Evolutionary conservation across 2,329 filamentous ascomycete genomes (phyloP).

Genomic region (Colletotrichum tabaci): DNA sequence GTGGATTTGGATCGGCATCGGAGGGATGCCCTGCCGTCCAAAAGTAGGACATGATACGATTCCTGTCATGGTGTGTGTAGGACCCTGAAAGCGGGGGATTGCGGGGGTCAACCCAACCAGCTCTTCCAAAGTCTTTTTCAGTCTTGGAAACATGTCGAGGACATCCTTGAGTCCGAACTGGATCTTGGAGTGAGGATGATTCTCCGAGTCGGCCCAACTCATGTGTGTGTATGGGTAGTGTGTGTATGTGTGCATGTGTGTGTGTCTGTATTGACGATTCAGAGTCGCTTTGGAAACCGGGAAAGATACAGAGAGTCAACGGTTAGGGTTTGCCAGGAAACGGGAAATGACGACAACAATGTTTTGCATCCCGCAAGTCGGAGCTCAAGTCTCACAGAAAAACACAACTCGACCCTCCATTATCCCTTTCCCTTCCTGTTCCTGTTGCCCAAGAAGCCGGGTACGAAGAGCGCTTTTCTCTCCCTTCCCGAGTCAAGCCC

Average conservation of each 20-base stretch:
- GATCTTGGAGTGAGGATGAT: constrained; percentile 11
- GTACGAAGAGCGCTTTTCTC: not conserved
- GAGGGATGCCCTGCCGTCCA: constrained; percentile 82
- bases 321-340: constrained; percentile 32
- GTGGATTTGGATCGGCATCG: constrained; percentile 87
- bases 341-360: constrained; percentile 34
- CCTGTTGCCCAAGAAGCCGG: constrained; percentile 1
- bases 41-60: constrained; percentile 88
- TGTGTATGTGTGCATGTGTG: no score
- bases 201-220: constrained; percentile 17
- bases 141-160: constrained; percentile 20
- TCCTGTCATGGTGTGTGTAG: constrained; percentile 80
- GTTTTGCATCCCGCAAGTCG: constrained; percentile 31
- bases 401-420: not conserved
- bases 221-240: not conserved
- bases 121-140: not conserved
- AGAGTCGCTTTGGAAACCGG: not conserved
- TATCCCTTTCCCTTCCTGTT: not conserved
- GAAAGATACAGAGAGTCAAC: not conserved
- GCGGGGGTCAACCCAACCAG: constrained; percentile 23
- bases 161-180: not conserved
- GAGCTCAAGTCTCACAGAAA: constrained; percentile 26
- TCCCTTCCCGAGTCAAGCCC: constrained; percentile 26
- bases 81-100: constrained; percentile 36
- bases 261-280: constrained; percentile 10